phyloP scores from a whole-genome alignment of 495 filamentous ascomycete genomes.

The Thermothielavioides terrestris region DNA sequence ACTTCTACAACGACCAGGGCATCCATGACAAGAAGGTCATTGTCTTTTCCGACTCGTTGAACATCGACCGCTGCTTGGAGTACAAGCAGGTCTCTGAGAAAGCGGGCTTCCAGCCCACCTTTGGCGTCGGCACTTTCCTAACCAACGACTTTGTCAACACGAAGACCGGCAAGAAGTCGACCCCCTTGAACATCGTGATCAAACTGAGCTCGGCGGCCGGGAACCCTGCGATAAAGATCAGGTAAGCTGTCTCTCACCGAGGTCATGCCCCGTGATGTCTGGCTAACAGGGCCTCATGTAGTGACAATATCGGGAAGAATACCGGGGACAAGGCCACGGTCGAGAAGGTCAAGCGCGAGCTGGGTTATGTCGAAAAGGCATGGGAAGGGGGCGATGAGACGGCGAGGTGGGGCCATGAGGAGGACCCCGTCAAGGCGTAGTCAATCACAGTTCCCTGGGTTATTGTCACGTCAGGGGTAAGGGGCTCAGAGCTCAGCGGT shows the following conservation, averaged over 20 bases:
- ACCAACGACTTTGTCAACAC: slow-evolving; percentile 80
- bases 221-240: slow-evolving; percentile 85
- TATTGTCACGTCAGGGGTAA: too few species aligned
- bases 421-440: slow-evolving; percentile 15
- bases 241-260: slow-evolving; percentile 15
- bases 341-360: slow-evolving; percentile 66
- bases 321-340: slow-evolving; percentile 78
- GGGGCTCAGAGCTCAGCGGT: too few species aligned
- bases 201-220: slow-evolving; percentile 81
- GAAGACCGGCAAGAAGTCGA: slow-evolving; percentile 67
- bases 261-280: background rate
- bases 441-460: background rate
- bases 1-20: slow-evolving; percentile 71
- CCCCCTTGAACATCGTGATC: slow-evolving; percentile 96
- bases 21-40: slow-evolving; percentile 81
- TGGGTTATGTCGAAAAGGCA: slow-evolving; percentile 76
- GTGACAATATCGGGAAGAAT: slow-evolving; percentile 94
- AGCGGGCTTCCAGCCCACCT: slow-evolving; percentile 70
- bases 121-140: slow-evolving; percentile 91
- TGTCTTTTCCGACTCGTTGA: slow-evolving; percentile 94
- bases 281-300: slow-evolving; percentile 13
- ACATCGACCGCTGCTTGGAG: slow-evolving; percentile 82
- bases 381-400: slow-evolving; percentile 83
- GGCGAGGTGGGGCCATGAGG: slow-evolving; percentile 59
- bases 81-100: slow-evolving; percentile 77